Percentiles rank a stretch among this genome's conserved stretches.
These are phyloP conservation scores for Trametes meyenii DNA, from an alignment of 768 basidiomycete genomes.

Conservation along the genomic window DNA sequence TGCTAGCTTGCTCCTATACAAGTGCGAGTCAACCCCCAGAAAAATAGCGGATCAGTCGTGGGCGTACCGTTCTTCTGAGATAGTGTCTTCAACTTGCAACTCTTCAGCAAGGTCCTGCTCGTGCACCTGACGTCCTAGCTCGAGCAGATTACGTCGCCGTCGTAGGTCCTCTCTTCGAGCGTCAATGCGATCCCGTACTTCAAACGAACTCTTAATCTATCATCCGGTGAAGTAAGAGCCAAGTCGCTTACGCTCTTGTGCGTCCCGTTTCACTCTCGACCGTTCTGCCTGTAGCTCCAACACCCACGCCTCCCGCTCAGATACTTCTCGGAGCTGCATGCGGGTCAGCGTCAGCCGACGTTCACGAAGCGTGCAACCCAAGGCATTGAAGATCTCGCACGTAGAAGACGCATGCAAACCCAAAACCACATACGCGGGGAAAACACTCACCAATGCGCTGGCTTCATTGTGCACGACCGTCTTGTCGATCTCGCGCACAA, in stretches of 20 bases:
- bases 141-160: conserved; percentile 50
- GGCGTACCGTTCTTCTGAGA: conserved; percentile 17
- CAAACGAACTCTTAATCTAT: background rate
- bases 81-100: conserved; percentile 36
- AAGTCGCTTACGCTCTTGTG: conserved; percentile 21
- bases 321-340: conserved; percentile 61
- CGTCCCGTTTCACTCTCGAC: conserved; percentile 16
- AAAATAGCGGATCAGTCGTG: conserved; percentile 10
- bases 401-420: too few relatives aligned
- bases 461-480: conserved; percentile 30
- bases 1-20: conserved; percentile 48
- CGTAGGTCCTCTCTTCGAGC: conserved; percentile 47
- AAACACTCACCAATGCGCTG: conserved; percentile 28
- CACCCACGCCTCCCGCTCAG: conserved; percentile 62
- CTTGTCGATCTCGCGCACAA: conserved; percentile 39
- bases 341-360: background rate
- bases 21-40: conserved; percentile 22
- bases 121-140: conserved; percentile 44
- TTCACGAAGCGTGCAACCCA: background rate
- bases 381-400: background rate
- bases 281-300: conserved; percentile 42
- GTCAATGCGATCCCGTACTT: conserved; percentile 49
- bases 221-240: background rate
- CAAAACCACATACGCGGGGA: background rate
- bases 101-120: conserved; percentile 41